A percentile compares a stretch with the other conserved stretches of the same genome.
These are phyloP conservation scores for Reutealis trisperma DNA, from an alignment of 345 rosid species.

Conservation along the genomic window DNA sequence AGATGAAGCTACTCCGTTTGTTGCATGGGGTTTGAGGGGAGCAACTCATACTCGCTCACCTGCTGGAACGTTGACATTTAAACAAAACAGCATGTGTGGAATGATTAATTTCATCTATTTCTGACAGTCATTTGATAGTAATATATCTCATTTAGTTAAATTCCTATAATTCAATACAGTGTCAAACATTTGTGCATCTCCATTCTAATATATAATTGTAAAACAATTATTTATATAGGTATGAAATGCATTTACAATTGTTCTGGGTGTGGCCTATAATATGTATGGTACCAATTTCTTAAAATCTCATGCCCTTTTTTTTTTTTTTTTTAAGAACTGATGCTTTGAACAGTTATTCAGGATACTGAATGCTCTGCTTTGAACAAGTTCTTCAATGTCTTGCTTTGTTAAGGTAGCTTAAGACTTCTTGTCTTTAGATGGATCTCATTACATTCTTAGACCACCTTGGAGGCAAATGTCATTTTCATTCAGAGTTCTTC, in stretches of 20 bases:
- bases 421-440: neutral
- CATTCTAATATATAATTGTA: too few species aligned
- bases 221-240: neutral
- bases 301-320: neutral
- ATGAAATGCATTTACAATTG: neutral
- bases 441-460: neutral
- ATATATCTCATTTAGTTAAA: neutral
- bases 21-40: slow-evolving; percentile 69
- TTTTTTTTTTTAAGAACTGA: neutral
- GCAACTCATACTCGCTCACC: slow-evolving; percentile 47
- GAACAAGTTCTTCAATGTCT: neutral
- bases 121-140: neutral
- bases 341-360: neutral
- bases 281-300: neutral
- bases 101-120: slow-evolving; percentile 22
- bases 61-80: slow-evolving; percentile 86
- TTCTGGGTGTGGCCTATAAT: neutral
- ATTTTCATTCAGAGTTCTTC: neutral
- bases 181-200: too few species aligned
- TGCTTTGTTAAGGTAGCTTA: neutral
- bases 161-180: neutral
- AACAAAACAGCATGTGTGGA: slow-evolving; percentile 87
- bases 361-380: neutral
- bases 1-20: slow-evolving; percentile 73
- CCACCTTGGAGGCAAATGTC: too few species aligned